These are phyloP conservation scores for Auxenochlorella protothecoides DNA, from an alignment of 139 green algal genomes.

Conservation along the genomic window DNA sequence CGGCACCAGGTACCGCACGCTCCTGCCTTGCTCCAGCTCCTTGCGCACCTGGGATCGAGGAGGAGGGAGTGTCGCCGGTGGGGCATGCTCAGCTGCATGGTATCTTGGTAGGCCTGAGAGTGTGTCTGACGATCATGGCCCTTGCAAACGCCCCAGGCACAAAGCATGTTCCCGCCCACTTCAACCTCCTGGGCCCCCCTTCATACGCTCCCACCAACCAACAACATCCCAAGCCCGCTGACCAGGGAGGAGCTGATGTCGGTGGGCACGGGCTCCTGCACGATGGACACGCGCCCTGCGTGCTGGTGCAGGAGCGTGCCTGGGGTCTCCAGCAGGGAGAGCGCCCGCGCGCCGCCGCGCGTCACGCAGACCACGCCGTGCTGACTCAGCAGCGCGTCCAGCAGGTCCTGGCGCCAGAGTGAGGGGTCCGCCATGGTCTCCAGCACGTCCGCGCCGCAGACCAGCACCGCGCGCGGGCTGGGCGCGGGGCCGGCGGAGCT, in stretches of 20 bases:
- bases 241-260: conserved; percentile 30
- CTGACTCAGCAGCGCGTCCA: conserved; percentile 13
- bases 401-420: conserved; percentile 28
- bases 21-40: conserved; percentile 24
- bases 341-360: conserved; percentile 2
- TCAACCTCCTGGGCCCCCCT: too few species aligned
- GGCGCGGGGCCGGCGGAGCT: too few species aligned
- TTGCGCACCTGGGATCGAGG: conserved; percentile 14
- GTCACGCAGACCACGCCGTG: conserved; percentile 29
- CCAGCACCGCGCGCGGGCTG: conserved; percentile 9
- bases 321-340: conserved; percentile 9
- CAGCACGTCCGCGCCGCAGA: conserved; percentile 29
- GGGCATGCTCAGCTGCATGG: not conserved
- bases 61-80: not conserved
- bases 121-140: too few species aligned
- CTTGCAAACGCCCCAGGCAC: too few species aligned
- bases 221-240: not conserved
- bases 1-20: conserved; percentile 24
- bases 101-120: not conserved
- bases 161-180: too few species aligned
- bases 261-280: conserved; percentile 28
- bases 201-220: too few species aligned
- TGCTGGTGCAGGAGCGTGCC: conserved; percentile 23
- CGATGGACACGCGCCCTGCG: conserved; percentile 18
- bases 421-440: conserved; percentile 18